These are phyloP conservation scores for Moesziomyces sp. DNA, from an alignment of 1,284 basidiomycete genomes.

Conservation along the genomic window DNA sequence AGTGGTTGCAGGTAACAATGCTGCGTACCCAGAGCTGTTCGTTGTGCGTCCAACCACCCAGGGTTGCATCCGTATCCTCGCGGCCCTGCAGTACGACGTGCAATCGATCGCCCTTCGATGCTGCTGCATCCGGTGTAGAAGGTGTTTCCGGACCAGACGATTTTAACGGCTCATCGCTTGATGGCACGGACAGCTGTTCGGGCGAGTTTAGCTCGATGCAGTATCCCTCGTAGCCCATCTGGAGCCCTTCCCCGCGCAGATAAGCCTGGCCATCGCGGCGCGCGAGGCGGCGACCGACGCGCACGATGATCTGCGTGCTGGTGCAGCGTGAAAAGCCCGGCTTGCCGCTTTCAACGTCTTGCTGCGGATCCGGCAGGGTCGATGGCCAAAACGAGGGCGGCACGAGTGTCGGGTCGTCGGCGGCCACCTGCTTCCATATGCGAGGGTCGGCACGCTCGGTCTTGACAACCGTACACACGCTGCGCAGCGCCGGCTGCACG, in stretches of 20 bases:
- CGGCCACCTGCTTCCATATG: conserved; percentile 36
- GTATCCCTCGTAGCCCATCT: conserved; percentile 37
- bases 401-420: conserved; percentile 9
- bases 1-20: conserved; percentile 34
- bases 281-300: conserved; percentile 22
- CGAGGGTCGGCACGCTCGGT: conserved; percentile 41
- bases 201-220: conserved; percentile 16
- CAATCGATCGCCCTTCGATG: neutral
- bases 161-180: neutral
- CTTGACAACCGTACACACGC: conserved; percentile 32
- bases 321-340: conserved; percentile 11
- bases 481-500: conserved; percentile 13
- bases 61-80: conserved; percentile 11
- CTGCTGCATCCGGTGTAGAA: neutral
- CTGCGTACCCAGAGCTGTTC: conserved; percentile 42
- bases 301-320: conserved; percentile 33
- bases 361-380: neutral
- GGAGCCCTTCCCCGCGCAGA: conserved; percentile 33
- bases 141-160: neutral
- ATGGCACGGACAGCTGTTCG: neutral
- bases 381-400: neutral
- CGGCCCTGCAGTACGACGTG: conserved; percentile 35
- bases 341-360: neutral
- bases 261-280: conserved; percentile 13
- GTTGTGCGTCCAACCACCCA: conserved; percentile 16